Evolutionary conservation across 202 grass and related monocot species (phyloP).

Genomic region (Eragrostis tef): DNA sequence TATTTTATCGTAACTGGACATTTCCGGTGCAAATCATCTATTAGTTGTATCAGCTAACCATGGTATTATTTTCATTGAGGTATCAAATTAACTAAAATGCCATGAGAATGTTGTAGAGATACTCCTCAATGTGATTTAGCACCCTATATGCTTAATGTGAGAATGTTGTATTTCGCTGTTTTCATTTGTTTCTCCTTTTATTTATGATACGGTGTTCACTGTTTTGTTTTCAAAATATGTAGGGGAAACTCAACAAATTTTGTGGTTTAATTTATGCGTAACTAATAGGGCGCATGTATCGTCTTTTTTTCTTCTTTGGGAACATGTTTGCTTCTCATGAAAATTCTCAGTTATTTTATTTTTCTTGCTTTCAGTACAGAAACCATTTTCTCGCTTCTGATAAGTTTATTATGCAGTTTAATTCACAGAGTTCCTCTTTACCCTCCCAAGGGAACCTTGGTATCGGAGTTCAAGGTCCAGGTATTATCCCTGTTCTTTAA

Average conservation of each 20-base stretch:
- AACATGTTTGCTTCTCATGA: not conserved
- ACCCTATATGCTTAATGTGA: not conserved
- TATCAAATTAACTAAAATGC: slow-evolving; percentile 21
- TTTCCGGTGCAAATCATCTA: not conserved
- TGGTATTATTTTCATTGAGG: slow-evolving; percentile 5
- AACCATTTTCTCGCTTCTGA: slow-evolving; percentile 26
- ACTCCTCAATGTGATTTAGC: slow-evolving; percentile 2
- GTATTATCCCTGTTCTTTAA: slow-evolving; percentile 53
- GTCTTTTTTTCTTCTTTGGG: not conserved
- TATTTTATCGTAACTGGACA: not conserved
- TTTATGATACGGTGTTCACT: not conserved
- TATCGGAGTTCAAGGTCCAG: slow-evolving; percentile 66
- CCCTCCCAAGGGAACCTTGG: slow-evolving; percentile 67
- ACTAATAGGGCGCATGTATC: not conserved
- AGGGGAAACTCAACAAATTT: not conserved
- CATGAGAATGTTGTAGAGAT: slow-evolving; percentile 1
- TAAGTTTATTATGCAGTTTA: slow-evolving; percentile 68
- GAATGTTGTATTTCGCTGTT: not conserved
- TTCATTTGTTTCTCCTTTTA: not conserved
- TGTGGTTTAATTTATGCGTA: not conserved
- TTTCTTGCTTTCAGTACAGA: slow-evolving; percentile 1
- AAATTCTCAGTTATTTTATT: not conserved
- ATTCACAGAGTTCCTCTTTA: slow-evolving; percentile 71
- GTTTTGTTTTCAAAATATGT: not conserved
- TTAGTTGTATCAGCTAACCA: slow-evolving; percentile 15